phyloP scores from a whole-genome alignment of 371 early-diverging fungal species.

The Rhizopus stolonifer region DNA sequence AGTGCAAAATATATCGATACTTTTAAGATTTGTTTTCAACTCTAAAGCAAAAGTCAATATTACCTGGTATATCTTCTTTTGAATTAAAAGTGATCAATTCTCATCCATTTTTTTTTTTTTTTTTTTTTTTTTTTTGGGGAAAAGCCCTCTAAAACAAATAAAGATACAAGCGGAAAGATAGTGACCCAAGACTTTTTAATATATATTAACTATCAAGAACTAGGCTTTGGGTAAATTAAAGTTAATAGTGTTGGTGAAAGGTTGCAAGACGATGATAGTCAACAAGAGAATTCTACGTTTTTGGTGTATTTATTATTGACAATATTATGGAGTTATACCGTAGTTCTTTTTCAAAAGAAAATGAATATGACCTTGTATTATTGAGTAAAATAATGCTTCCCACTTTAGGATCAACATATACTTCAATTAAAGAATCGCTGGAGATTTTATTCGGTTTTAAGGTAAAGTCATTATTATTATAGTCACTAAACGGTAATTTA shows the following conservation, averaged over 20 bases:
- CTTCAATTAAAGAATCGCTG: constrained; percentile 11
- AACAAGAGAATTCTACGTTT: constrained; percentile 9
- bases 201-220: constrained; percentile 14
- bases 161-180: constrained; percentile 6
- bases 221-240: constrained; percentile 17
- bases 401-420: constrained; percentile 10
- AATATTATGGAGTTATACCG: constrained; percentile 15
- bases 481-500: constrained; percentile 11
- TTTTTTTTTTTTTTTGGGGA: constrained; percentile 12
- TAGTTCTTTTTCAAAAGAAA: constrained; percentile 16
- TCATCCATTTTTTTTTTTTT: constrained; percentile 1
- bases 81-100: constrained; percentile 3
- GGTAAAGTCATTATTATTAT: constrained; percentile 10
- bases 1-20: constrained; percentile 16
- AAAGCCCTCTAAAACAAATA: constrained; percentile 6
- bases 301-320: constrained; percentile 15
- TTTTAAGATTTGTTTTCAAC: constrained; percentile 18
- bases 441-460: constrained; percentile 17
- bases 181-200: constrained; percentile 10
- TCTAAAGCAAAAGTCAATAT: constrained; percentile 14
- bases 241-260: constrained; percentile 7
- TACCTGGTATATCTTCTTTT: constrained; percentile 15
- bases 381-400: constrained; percentile 16
- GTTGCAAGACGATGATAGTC: constrained; percentile 18
- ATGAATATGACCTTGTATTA: constrained; percentile 12